Percentiles rank a stretch among this genome's conserved stretches.
phyloP scores from a whole-genome alignment of 2,329 filamentous ascomycete species.

The Diplodia seriata region DNA sequence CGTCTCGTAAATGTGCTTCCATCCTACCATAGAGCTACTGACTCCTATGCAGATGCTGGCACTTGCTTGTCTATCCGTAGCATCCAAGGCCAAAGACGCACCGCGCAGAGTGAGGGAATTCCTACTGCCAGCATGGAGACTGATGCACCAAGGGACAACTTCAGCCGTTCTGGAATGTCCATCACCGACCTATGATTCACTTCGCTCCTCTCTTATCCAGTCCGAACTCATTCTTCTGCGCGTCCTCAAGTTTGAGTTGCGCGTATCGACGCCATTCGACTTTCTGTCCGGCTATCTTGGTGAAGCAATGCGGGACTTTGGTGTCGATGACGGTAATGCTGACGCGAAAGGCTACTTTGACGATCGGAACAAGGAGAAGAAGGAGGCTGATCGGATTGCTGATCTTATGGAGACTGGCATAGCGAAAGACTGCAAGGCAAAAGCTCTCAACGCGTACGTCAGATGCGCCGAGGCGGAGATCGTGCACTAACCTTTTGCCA shows the following conservation, averaged over 20 bases:
- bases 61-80: constrained; percentile 24
- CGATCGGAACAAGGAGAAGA: constrained; percentile 36
- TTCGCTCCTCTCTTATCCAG: constrained; percentile 44
- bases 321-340: constrained; percentile 33
- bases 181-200: constrained; percentile 43
- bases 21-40: background rate
- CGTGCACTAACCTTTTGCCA: constrained; percentile 32
- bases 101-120: background rate
- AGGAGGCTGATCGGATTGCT: constrained; percentile 40
- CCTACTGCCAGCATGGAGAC: constrained; percentile 10
- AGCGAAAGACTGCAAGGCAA: constrained; percentile 37
- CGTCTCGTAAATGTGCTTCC: background rate
- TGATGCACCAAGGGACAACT: constrained; percentile 1
- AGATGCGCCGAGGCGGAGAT: background rate
- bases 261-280: constrained; percentile 43
- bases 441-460: constrained; percentile 37
- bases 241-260: constrained; percentile 45
- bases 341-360: constrained; percentile 36
- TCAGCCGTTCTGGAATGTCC: constrained; percentile 39
- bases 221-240: constrained; percentile 45
- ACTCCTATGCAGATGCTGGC: constrained; percentile 11
- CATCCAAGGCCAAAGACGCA: constrained; percentile 16
- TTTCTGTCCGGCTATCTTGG: constrained; percentile 43
- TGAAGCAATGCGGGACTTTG: constrained; percentile 36
- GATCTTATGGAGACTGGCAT: constrained; percentile 39